Evolutionary conservation across 2,329 filamentous ascomycete genomes (phyloP).

Genomic region (Penicillium decumbens): DNA sequence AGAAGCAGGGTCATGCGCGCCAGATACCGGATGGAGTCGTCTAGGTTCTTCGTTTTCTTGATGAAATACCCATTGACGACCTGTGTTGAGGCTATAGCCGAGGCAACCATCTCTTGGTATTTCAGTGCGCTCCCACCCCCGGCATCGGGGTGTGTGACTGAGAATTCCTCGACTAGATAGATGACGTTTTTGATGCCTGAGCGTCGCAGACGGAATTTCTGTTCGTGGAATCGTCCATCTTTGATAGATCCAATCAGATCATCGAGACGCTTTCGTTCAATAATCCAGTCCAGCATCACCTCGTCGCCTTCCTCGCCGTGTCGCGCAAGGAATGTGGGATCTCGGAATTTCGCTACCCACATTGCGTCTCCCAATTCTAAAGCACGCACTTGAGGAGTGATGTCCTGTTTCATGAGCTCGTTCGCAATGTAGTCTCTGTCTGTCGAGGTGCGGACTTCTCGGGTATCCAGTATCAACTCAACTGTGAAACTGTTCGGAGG

Average conservation of each 20-base stretch:
- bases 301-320: conserved; percentile 58
- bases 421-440: conserved; percentile 74
- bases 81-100: conserved; percentile 70
- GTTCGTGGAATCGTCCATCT: conserved; percentile 76
- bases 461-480: conserved; percentile 67
- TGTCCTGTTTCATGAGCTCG: conserved; percentile 62
- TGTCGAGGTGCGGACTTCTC: conserved; percentile 67
- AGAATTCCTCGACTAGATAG: conserved; percentile 72
- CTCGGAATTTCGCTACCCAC: conserved; percentile 71
- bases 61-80: conserved; percentile 75
- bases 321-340: conserved; percentile 52
- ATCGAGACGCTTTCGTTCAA: conserved; percentile 75
- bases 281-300: conserved; percentile 72
- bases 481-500: conserved; percentile 65
- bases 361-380: conserved; percentile 71
- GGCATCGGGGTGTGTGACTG: conserved; percentile 52
- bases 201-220: conserved; percentile 72
- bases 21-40: conserved; percentile 73
- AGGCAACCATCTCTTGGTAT: conserved; percentile 64
- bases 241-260: conserved; percentile 77
- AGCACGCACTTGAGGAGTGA: conserved; percentile 61
- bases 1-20: conserved; percentile 66
- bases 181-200: conserved; percentile 72
- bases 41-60: conserved; percentile 68
- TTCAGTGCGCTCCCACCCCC: conserved; percentile 41